Evolutionary conservation across 2,329 filamentous ascomycete genomes (phyloP).

Genomic region (Neonectria faginata): DNA sequence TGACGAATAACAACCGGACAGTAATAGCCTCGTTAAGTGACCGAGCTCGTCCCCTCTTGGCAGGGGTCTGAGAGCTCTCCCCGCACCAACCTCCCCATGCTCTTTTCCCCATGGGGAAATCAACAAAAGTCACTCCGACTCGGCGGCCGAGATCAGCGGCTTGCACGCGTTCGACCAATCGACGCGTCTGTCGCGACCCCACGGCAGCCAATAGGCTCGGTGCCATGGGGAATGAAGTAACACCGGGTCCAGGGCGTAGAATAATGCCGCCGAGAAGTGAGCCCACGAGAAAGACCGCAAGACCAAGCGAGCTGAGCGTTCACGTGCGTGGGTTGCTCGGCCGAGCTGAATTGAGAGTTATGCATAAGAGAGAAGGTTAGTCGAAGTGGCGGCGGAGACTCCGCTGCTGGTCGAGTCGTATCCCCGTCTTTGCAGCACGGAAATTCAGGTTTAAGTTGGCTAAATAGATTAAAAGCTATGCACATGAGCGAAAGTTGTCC

Average conservation of each 20-base stretch:
- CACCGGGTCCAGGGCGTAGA: not conserved
- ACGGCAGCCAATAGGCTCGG: not conserved
- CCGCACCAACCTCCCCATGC: not conserved
- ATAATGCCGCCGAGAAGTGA: constrained; percentile 1
- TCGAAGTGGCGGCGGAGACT: no score
- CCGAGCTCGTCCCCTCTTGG: not conserved
- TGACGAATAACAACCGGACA: no score
- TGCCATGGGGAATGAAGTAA: not conserved
- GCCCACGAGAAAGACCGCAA: not conserved
- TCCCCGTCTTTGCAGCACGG: no score
- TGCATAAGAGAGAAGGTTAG: not conserved
- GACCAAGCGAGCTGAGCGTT: not conserved
- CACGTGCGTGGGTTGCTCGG: no score
- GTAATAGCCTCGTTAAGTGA: no score
- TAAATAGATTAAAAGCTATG: no score
- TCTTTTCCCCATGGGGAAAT: not conserved
- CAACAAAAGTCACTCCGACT: constrained; percentile 33
- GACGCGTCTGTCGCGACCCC: not conserved
- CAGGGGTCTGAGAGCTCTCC: not conserved
- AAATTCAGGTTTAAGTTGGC: no score
- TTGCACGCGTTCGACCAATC: constrained; percentile 21
- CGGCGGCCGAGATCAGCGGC: constrained; percentile 27
- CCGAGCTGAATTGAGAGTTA: not conserved
- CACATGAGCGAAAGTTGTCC: no score
- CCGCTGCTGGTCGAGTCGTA: no score